Base-by-base conservation (phyloP, 225 moss, liverwort and hornwort genomes). In the Bryoerythrophyllum caledonicum region DNA sequence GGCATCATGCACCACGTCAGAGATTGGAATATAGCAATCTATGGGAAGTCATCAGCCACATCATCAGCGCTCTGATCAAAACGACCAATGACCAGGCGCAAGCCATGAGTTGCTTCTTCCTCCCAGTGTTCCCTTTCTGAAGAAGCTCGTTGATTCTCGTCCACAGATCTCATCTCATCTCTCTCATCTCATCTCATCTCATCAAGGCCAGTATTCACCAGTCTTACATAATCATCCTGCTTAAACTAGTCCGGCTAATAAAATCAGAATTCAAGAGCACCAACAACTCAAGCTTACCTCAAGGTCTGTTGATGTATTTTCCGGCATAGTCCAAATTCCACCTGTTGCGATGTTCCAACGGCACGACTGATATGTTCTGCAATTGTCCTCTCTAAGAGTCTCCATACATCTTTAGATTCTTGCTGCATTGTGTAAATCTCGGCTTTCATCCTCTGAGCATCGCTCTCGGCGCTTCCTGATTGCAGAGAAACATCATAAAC, bases 401-500 rank as follows among this genome's bases (percentile, higher is more conserved):
- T 86, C 83, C 83, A 83, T 8, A 89, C 71, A 67, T 86, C 86
- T 77, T 79, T 86, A 5, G 83, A 81, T 52, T 89, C 88, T 70
- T 89, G 88, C 73, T 86, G 88, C 76, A 86, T 79, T 64, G 86
- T 81, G 55, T 79, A 81, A 59, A 89, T 79, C 83, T 89, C 88
- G 13, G 73, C 79, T 79, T 89, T 89, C 88, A 89, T 81, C 76
- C 85, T 83, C 77, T 86, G 86, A 74, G 81, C 83, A 76, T 89
- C 86, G 28, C 79, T 86, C 79, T 89, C 86, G 43, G 86, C 88
- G 68, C 83, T 79, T 79, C 81, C 88, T 88, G 77, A 23, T 79
- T 26, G 66, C 19, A 63, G 68, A 30, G 55, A 30, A 60, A 57
- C 48, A 76, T 52, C 40, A 74, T 8, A 46, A 63, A 53, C 68